Conservation (phyloP, 1,284 basidiomycete genomes). For the Clitocybe nebularis region DNA sequence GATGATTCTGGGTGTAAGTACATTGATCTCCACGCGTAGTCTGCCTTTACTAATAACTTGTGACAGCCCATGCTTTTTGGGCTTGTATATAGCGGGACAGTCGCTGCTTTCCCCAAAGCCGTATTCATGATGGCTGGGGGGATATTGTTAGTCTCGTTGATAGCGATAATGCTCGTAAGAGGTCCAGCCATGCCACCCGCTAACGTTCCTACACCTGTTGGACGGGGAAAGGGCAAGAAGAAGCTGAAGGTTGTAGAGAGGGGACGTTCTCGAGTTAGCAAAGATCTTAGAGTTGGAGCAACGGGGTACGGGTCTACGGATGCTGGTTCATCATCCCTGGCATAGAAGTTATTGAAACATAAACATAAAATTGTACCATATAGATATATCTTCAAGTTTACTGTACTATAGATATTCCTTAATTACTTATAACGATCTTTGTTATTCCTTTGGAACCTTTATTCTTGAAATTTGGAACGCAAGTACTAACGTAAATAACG, state of each 20-base stretch:
- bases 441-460: too few species aligned
- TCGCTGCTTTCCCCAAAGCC: slow-evolving; percentile 60
- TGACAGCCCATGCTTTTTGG: slow-evolving; percentile 67
- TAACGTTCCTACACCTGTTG: slow-evolving; percentile 11
- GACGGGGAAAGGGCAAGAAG: slow-evolving; percentile 21
- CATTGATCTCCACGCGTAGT: not conserved
- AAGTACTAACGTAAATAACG: too few species aligned
- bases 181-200: slow-evolving; percentile 29
- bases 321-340: slow-evolving; percentile 14
- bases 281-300: slow-evolving; percentile 44
- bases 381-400: too few species aligned
- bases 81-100: slow-evolving; percentile 61
- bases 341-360: too few species aligned
- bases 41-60: slow-evolving; percentile 10
- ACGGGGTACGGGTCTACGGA: slow-evolving; percentile 18
- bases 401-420: too few species aligned
- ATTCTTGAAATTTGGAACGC: too few species aligned
- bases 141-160: slow-evolving; percentile 45
- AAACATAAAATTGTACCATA: too few species aligned
- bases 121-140: slow-evolving; percentile 58
- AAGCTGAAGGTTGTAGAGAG: slow-evolving; percentile 34
- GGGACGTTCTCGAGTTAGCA: slow-evolving; percentile 53
- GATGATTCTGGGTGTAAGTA: slow-evolving; percentile 63
- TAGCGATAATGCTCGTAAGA: slow-evolving; percentile 47
- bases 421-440: too few species aligned